These are phyloP conservation scores for Marchantia polymorpha DNA, from an alignment of 225 moss, liverwort and hornwort species.

Conservation along the genomic window DNA sequence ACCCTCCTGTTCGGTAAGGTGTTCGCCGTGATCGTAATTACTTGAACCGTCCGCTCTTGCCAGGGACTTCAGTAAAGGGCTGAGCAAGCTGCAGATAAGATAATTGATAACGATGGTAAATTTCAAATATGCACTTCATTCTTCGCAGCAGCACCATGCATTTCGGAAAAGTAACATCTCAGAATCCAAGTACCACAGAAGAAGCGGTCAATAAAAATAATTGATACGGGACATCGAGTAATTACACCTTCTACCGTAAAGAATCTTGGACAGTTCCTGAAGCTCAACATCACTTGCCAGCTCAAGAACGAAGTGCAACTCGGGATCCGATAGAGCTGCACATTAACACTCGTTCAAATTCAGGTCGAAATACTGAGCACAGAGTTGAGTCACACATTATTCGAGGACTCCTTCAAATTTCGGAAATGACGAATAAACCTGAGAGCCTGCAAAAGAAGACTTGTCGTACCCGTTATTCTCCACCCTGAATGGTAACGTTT, in stretches of 20 bases:
- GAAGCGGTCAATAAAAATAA: neutral
- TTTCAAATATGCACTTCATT: neutral
- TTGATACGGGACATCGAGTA: neutral
- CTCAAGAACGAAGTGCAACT: conserved; percentile 79
- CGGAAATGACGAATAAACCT: neutral
- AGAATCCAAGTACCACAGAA: no score
- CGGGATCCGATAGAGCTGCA: conserved; percentile 79
- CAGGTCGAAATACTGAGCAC: neutral
- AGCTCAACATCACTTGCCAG: conserved; percentile 86
- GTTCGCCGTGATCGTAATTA: conserved; percentile 38
- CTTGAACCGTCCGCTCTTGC: conserved; percentile 74
- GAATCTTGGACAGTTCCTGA: conserved; percentile 67
- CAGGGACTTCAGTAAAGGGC: conserved; percentile 86
- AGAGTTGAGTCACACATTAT: no score
- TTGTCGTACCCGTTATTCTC: neutral
- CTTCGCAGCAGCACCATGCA: neutral
- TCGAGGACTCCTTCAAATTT: no score
- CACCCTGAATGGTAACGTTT: neutral
- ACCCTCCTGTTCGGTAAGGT: conserved; percentile 54
- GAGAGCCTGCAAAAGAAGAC: neutral
- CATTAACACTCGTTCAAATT: conserved; percentile 8
- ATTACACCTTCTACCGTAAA: conserved; percentile 74
- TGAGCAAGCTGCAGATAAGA: conserved; percentile 57
- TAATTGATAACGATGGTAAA: neutral
- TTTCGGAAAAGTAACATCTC: no score